Percentiles rank a stretch among this genome's conserved stretches.
Evolutionary conservation across 2,329 filamentous ascomycete genomes (phyloP).

Genomic region (Diaporthe citrichinensis): DNA sequence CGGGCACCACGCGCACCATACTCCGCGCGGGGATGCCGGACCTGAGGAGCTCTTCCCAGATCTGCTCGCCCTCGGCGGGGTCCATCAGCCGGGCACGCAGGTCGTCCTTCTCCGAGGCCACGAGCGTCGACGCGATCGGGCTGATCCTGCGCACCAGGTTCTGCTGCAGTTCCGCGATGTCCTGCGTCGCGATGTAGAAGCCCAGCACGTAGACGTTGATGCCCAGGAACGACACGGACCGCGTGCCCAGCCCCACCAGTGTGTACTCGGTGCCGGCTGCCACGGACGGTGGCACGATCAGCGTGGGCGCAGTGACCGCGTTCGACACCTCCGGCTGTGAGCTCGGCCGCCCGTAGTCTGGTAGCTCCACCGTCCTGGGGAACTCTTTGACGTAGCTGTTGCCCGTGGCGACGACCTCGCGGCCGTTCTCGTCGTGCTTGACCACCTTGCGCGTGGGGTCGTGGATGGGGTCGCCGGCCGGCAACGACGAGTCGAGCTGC

Average conservation of each 20-base stretch:
- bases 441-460: constrained; percentile 70
- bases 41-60: constrained; percentile 81
- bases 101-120: constrained; percentile 83
- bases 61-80: constrained; percentile 74
- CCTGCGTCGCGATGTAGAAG: constrained; percentile 87
- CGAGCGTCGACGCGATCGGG: constrained; percentile 83
- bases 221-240: constrained; percentile 89
- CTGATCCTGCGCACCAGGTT: constrained; percentile 83
- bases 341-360: constrained; percentile 52
- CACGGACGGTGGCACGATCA: constrained; percentile 42
- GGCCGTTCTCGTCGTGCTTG: constrained; percentile 76
- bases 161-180: constrained; percentile 85
- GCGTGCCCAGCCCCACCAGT: constrained; percentile 87
- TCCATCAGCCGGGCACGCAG: constrained; percentile 80
- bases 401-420: constrained; percentile 84
- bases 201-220: constrained; percentile 97
- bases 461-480: constrained; percentile 60
- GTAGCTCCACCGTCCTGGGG: constrained; percentile 78
- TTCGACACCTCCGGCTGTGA: constrained; percentile 29
- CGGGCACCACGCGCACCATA: constrained; percentile 86
- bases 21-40: constrained; percentile 77
- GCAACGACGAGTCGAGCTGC: constrained; percentile 60
- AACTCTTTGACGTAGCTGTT: constrained; percentile 85
- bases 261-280: constrained; percentile 79
- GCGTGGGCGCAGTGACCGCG: constrained; percentile 50